Evolutionary conservation across 768 basidiomycete genomes (phyloP), one percentile per base, ranked within the genome.

Genomic region (Phlebiopsis gigantea): DNA sequence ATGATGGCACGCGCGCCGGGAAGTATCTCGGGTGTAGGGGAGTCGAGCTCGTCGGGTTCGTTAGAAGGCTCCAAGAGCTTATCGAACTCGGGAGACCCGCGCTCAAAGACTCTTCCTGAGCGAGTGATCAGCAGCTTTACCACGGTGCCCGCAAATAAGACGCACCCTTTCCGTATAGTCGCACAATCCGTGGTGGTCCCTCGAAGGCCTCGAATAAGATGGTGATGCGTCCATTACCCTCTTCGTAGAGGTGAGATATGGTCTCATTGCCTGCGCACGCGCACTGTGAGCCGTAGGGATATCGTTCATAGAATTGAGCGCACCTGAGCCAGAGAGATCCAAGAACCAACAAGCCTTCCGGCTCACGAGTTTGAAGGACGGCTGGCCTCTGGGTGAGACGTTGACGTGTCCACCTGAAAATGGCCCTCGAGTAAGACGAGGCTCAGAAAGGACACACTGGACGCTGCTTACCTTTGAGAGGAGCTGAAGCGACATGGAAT

Each of bases 401-500:
- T 88, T 88, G 43, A 89, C 76, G 51, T 84, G 81, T 0, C 84
- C 87, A 10, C 57, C 57, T 58, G 29, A 17, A 39, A 10, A 39
- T n/a, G n/a, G n/a, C 8, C 17, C 34, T 55, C 81, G 73, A 42
- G 77, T 83, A 84, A 87, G 88, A 44, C 17, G 34, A 12, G 34
- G 31, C 12, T 39, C 34, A 12, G n/a, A n/a, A n/a, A n/a, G 34
- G 34, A 3, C 8, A 2, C 34, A 39, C 3, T 29, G 28, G 29
- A 19, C 10, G 21, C 24, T 19, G 4, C 7, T 30, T 28, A 0
- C 64, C 65, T 8, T 70, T 72, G n/a, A 87, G 77, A 12, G 87
- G 85, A 0, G 84, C 82, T 1, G 83, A 80, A 0, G 83, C 85
- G 15, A 90, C 84, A 80, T 84, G 88, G 66, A 87, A 88, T 57